Evolutionary conservation across 768 basidiomycete species (phyloP).

Genomic region (Tricholoma sp.): DNA sequence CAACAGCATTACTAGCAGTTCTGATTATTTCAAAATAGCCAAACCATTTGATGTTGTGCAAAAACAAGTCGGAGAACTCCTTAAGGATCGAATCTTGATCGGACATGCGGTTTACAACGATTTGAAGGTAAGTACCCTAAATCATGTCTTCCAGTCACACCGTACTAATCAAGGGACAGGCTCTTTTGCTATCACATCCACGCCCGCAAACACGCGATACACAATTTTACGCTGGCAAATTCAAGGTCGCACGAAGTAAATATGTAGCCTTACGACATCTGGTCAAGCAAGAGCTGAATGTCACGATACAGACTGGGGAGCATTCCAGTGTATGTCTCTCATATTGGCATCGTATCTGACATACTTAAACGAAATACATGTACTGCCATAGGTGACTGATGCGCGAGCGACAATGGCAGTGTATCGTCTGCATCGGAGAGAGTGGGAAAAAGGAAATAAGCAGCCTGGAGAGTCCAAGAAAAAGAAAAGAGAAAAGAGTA

Average conservation of each 20-base stretch:
- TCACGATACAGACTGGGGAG: slow-evolving; percentile 83
- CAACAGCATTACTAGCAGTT: neutral
- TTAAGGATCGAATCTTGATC: slow-evolving; percentile 75
- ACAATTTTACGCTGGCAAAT: slow-evolving; percentile 54
- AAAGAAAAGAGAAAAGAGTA: slow-evolving; percentile 14
- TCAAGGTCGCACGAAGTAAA: slow-evolving; percentile 56
- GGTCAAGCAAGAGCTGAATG: slow-evolving; percentile 70
- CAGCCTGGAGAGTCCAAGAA: slow-evolving; percentile 14
- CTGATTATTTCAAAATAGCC: slow-evolving; percentile 36
- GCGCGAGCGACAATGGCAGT: slow-evolving; percentile 95
- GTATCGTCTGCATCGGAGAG: slow-evolving; percentile 74
- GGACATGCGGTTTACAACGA: slow-evolving; percentile 94
- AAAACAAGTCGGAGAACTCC: slow-evolving; percentile 64
- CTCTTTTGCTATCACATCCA: slow-evolving; percentile 69
- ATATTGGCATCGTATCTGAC: neutral
- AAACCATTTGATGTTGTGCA: slow-evolving; percentile 78
- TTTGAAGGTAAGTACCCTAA: slow-evolving; percentile 55
- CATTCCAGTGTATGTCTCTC: slow-evolving; percentile 74
- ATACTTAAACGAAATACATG: neutral
- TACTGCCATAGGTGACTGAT: slow-evolving; percentile 67
- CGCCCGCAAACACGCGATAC: slow-evolving; percentile 63
- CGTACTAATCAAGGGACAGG: slow-evolving; percentile 30
- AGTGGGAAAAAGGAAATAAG: slow-evolving; percentile 69
- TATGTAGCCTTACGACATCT: slow-evolving; percentile 76
- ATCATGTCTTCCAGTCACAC: neutral